These are phyloP conservation scores for Solanum chmielewskii DNA, from an alignment of 257 asterid genomes.

Conservation along the genomic window DNA sequence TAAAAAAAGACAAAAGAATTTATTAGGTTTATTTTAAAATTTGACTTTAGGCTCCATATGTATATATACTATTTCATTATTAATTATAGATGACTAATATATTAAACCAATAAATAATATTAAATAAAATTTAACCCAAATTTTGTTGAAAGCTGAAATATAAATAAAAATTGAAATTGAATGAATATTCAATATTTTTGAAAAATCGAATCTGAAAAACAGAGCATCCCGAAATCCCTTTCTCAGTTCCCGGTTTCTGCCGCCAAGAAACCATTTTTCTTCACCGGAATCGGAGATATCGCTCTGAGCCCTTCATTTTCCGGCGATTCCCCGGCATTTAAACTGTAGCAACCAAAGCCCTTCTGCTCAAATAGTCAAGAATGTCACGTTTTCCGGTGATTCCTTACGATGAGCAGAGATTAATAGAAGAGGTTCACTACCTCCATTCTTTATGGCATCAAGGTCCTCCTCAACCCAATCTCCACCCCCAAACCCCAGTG, in stretches of 20 bases:
- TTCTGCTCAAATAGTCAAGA: background rate
- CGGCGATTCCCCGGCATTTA: background rate
- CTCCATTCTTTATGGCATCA: background rate
- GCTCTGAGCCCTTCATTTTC: background rate
- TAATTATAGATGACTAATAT: too few relatives aligned
- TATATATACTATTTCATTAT: too few relatives aligned
- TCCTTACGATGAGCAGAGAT: background rate
- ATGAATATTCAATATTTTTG: too few relatives aligned
- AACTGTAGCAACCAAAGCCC: background rate
- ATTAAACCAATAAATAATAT: too few relatives aligned
- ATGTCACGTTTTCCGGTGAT: background rate
- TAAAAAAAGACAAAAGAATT: too few relatives aligned
- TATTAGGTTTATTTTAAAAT: too few relatives aligned
- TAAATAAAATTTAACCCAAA: too few relatives aligned
- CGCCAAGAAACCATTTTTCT: background rate
- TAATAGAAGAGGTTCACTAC: background rate
- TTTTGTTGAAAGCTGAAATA: too few relatives aligned
- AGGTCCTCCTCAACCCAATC: background rate
- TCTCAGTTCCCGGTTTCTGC: background rate
- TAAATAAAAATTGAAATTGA: too few relatives aligned
- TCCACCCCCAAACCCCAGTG: background rate
- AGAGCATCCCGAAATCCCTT: background rate
- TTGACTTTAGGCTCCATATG: too few relatives aligned
- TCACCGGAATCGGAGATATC: background rate
- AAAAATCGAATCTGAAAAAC: too few relatives aligned